Base-by-base conservation (phyloP, 1,284 basidiomycete genomes). In the Vanrija sp. region DNA sequence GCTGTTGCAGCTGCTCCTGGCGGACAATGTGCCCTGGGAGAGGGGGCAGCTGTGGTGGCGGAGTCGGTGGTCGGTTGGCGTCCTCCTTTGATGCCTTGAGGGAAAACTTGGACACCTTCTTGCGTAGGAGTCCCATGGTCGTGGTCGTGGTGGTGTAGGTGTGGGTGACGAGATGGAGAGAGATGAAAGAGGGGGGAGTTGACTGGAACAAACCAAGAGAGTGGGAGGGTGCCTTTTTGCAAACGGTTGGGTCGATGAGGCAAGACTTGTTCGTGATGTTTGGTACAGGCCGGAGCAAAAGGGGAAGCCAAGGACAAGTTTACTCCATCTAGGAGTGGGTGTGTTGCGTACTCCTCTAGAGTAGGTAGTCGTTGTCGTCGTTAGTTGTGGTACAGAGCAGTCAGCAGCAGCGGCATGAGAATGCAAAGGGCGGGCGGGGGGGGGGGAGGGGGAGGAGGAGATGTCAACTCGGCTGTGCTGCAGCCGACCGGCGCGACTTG, bases 61-160 rank as follows among this genome's bases (percentile, higher is more conserved):
- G 54, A 16, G 51, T 54, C n/a, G 46, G 47, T 12, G 45, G 12
- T 19, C 57, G 51, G 31, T 38, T 23, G 10, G 52, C 50, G 47
- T 49, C 47, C 23, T 51, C 45, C 38, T 49, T 49, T 36, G 47
- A 44, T 19, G 44, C 51, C 45, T 56, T 53, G 41, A 59, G 53
- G 18, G 41, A 47, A 10, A 49, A 42, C 41, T 56, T 56, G 41
- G 57, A 59, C 14, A 41, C 44, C 23, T 47, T 50, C 25, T 56
- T 59, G 46, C 57, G 57, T 14, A 57, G 45, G 38, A 59, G 51
- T 18, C 57, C 57, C 57, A 59, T 59, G 45, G 39, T 45, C 23
- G 23, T 41, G 35, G 12, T 41, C 16, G 38, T 35, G 18, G 41
- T 25, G 25, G 47, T 41, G 38, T n/a, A n/a, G n/a, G 25, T 31